Evolutionary conservation across 768 basidiomycete genomes (phyloP).

Genomic region (Leccinum variicolor): DNA sequence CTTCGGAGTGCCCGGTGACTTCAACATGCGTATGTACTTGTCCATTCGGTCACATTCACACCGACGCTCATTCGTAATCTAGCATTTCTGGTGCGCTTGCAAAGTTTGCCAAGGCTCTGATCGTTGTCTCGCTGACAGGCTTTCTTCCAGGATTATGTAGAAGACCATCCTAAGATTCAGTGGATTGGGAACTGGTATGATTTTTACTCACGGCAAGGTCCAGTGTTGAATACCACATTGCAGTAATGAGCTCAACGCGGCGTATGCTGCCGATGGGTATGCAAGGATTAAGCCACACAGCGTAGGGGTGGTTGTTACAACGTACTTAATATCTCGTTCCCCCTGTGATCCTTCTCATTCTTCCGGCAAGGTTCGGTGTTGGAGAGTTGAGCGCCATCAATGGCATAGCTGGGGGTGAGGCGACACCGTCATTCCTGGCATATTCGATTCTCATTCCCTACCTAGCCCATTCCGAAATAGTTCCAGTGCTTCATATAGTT

Average conservation of each 20-base stretch:
- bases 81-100: conserved; percentile 29
- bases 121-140: neutral
- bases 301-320: conserved; percentile 75
- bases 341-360: neutral
- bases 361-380: conserved; percentile 70
- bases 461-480: conserved; percentile 78
- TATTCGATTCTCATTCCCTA: conserved; percentile 2
- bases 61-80: neutral
- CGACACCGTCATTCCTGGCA: neutral
- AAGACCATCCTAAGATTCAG: conserved; percentile 70
- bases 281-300: conserved; percentile 77
- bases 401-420: conserved; percentile 70
- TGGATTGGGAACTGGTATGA: conserved; percentile 86
- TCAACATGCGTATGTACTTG: conserved; percentile 55
- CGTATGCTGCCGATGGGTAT: conserved; percentile 93
- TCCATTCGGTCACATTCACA: neutral
- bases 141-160: conserved; percentile 64
- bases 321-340: conserved; percentile 38
- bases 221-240: neutral
- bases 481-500: conserved; percentile 86
- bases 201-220: neutral
- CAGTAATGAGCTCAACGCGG: conserved; percentile 82
- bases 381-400: conserved; percentile 88
- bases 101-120: too few relatives aligned
- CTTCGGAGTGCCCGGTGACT: conserved; percentile 88